Conservation (phyloP, 2,329 filamentous ascomycete genomes). For the Microsporum canis region DNA sequence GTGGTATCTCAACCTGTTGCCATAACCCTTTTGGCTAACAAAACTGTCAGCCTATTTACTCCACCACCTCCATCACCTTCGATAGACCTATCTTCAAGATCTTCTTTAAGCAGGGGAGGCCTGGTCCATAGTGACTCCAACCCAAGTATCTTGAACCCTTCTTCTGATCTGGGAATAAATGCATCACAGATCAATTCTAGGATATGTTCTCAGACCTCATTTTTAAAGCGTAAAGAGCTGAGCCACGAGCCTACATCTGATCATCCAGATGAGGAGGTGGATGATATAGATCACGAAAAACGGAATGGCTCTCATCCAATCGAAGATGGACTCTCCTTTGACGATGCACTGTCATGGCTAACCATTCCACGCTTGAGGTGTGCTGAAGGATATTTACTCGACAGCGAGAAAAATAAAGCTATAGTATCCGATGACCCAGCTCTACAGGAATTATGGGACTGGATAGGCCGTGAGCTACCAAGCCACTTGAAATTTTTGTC, state of each 20-base stretch:
- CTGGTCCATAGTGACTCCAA: constrained; percentile 19
- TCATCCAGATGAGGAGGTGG: constrained; percentile 11
- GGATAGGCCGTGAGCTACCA: constrained; percentile 39
- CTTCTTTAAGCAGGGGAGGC: constrained; percentile 24
- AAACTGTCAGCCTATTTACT: constrained; percentile 40
- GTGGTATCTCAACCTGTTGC: constrained; percentile 40
- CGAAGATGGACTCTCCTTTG: constrained; percentile 23
- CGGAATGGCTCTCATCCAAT: constrained; percentile 27
- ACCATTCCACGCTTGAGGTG: constrained; percentile 39
- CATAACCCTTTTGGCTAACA: constrained; percentile 43
- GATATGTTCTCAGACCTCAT: constrained; percentile 17
- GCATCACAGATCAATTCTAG: constrained; percentile 23
- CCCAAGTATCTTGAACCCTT: constrained; percentile 24
- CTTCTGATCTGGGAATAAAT: constrained; percentile 19
- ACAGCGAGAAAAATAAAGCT: constrained; percentile 44
- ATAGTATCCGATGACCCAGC: constrained; percentile 46
- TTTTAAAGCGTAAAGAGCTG: constrained; percentile 1
- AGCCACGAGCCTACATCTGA: neutral
- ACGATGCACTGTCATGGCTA: constrained; percentile 32
- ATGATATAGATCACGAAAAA: constrained; percentile 29
- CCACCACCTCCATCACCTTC: constrained; percentile 34
- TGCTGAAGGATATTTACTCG: constrained; percentile 43
- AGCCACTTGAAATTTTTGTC: neutral
- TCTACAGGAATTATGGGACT: constrained; percentile 49
- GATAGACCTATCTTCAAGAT: constrained; percentile 29